A percentile compares a stretch with the other conserved stretches of the same genome.
Conservation (phyloP, 1,284 basidiomycete genomes). For the Rhodotorula sp. region DNA sequence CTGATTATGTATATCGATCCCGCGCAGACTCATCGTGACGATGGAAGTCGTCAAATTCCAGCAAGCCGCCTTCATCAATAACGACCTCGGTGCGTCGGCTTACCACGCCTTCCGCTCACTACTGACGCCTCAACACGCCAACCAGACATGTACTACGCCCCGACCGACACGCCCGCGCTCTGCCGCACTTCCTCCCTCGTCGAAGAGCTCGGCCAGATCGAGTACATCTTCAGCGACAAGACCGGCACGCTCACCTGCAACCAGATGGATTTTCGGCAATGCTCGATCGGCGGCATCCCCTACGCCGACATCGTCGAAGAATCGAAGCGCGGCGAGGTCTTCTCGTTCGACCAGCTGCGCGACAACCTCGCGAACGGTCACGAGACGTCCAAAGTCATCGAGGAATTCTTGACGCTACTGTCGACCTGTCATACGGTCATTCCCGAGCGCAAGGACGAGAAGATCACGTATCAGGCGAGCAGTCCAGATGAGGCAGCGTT, state of each 20-base stretch:
- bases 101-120: conserved; percentile 66
- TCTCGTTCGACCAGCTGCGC: conserved; percentile 49
- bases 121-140: not conserved
- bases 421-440: conserved; percentile 99
- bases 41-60: conserved; percentile 99
- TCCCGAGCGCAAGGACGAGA: conserved; percentile 82
- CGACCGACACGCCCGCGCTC: conserved; percentile 91
- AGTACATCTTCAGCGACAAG: conserved; percentile 98
- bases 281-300: conserved; percentile 79
- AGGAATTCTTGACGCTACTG: conserved; percentile 85
- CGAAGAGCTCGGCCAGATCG: conserved; percentile 97
- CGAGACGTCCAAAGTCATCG: conserved; percentile 59
- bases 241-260: conserved; percentile 96
- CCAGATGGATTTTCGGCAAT: conserved; percentile 95
- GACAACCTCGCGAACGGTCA: conserved; percentile 47
- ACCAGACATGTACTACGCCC: conserved; percentile 72
- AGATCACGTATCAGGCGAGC: conserved; percentile 81
- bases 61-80: conserved; percentile 95
- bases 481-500: conserved; percentile 98
- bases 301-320: conserved; percentile 90
- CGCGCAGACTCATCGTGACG: conserved; percentile 77
- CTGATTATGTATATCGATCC: too few relatives aligned
- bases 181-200: conserved; percentile 96
- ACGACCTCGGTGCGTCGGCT: conserved; percentile 57
- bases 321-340: conserved; percentile 62